Evolutionary conservation across 2,329 filamentous ascomycete species (phyloP).

Genomic region (Diaporthe sp.): DNA sequence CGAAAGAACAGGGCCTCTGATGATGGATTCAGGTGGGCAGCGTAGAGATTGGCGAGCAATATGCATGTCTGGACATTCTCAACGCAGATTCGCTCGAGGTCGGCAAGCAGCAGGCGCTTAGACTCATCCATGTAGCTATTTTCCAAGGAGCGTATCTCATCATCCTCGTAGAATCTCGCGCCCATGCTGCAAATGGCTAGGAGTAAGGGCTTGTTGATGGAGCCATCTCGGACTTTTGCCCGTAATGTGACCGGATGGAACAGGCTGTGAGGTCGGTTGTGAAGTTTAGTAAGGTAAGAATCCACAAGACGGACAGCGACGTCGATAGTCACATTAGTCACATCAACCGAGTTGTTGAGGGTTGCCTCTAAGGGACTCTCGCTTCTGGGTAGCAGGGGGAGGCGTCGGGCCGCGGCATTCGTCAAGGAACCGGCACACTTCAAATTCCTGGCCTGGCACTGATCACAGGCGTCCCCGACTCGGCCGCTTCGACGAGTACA

Average conservation of each 20-base stretch:
- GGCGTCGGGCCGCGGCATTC: background rate
- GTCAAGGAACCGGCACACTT: background rate
- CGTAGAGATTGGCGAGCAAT: slow-evolving; percentile 10
- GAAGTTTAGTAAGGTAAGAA: background rate
- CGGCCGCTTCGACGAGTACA: background rate
- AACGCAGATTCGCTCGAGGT: background rate
- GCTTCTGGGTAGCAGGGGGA: slow-evolving; percentile 1
- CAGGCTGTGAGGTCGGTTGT: slow-evolving; percentile 11
- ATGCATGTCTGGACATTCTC: slow-evolving; percentile 10
- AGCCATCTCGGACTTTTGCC: background rate
- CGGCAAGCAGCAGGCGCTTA: background rate
- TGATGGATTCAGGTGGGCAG: slow-evolving; percentile 20
- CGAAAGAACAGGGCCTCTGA: slow-evolving; percentile 10
- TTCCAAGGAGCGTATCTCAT: background rate
- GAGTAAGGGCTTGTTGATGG: slow-evolving; percentile 12
- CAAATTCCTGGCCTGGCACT: slow-evolving; percentile 14
- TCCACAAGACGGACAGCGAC: slow-evolving; percentile 6
- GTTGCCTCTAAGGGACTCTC: background rate
- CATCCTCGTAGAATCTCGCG: background rate
- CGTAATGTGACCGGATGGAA: slow-evolving; percentile 7
- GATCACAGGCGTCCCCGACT: background rate
- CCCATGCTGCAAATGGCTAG: slow-evolving; percentile 8
- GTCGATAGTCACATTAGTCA: background rate
- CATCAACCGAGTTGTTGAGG: background rate
- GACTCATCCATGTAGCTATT: background rate